Evolutionary conservation across 192 early-diverging fungal species (phyloP).

Genomic region (Podila epicladia): DNA sequence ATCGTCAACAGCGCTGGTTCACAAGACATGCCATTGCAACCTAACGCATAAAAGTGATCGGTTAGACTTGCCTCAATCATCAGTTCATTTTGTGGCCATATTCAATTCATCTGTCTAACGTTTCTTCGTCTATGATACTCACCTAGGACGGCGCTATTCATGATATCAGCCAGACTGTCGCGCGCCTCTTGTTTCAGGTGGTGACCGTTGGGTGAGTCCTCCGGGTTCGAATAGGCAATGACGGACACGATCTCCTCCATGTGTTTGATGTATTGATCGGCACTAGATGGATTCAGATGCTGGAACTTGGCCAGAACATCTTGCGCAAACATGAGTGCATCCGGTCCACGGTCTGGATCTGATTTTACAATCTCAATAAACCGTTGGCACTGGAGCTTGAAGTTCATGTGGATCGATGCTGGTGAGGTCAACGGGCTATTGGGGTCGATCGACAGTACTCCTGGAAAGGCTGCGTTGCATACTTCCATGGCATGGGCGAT

Average conservation of each 20-base stretch:
- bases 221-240: slow-evolving; percentile 72
- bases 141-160: slow-evolving; percentile 76
- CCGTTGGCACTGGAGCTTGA: slow-evolving; percentile 70
- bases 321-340: slow-evolving; percentile 72
- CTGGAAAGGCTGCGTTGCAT: slow-evolving; percentile 49
- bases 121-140: slow-evolving; percentile 3
- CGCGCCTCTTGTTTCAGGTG: slow-evolving; percentile 64
- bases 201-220: slow-evolving; percentile 59
- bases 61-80: too few species aligned
- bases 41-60: slow-evolving; percentile 22
- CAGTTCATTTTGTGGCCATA: neutral
- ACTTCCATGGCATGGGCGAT: slow-evolving; percentile 49
- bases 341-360: slow-evolving; percentile 39
- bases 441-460: slow-evolving; percentile 44
- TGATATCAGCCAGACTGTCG: slow-evolving; percentile 64
- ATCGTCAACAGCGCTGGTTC: slow-evolving; percentile 62
- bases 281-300: slow-evolving; percentile 28
- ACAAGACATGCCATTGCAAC: slow-evolving; percentile 52
- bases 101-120: too few species aligned
- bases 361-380: slow-evolving; percentile 70
- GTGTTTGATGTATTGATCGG: slow-evolving; percentile 50
- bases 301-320: slow-evolving; percentile 57
- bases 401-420: slow-evolving; percentile 59
- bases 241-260: slow-evolving; percentile 63
- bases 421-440: slow-evolving; percentile 43